These are phyloP conservation scores for Alectoria sarmentosa DNA, from an alignment of 495 filamentous ascomycete species.

Conservation along the genomic window DNA sequence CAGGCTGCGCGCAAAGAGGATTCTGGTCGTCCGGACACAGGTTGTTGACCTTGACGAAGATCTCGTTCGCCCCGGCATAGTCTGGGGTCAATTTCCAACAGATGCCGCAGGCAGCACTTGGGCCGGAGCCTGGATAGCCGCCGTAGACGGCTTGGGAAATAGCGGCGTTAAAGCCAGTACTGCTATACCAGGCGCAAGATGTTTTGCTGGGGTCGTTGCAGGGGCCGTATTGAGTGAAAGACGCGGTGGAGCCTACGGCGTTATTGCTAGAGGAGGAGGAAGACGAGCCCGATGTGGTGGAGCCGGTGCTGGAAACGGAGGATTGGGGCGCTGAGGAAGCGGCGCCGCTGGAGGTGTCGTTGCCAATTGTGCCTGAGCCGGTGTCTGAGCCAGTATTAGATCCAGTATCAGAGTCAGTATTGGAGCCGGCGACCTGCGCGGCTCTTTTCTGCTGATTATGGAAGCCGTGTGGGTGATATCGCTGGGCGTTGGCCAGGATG, in stretches of 20 bases:
- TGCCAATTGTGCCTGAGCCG: not conserved
- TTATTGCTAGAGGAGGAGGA: not conserved
- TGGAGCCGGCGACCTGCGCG: not conserved
- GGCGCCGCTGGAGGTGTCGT: not conserved
- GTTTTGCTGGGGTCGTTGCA: constrained; percentile 13
- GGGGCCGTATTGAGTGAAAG: constrained; percentile 18
- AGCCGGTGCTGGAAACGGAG: not conserved
- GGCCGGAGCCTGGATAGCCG: constrained; percentile 31
- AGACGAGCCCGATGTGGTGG: not conserved
- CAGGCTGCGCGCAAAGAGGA: constrained; percentile 27
- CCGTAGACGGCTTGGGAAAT: constrained; percentile 33
- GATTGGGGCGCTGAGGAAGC: not conserved
- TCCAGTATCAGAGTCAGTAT: not conserved
- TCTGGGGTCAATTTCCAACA: constrained; percentile 30
- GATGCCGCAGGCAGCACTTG: constrained; percentile 32
- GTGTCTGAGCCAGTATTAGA: not conserved
- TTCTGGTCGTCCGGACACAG: constrained; percentile 32
- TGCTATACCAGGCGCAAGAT: constrained; percentile 24
- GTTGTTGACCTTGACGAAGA: constrained; percentile 27
- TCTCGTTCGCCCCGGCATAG: constrained; percentile 1
- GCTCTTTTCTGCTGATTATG: not conserved
- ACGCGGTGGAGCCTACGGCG: not conserved
- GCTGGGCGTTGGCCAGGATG: constrained; percentile 1
- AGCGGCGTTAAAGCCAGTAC: constrained; percentile 28
- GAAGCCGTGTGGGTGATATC: not conserved